Base-by-base conservation (phyloP, 768 basidiomycete species). In the Trametes gibbosa region DNA sequence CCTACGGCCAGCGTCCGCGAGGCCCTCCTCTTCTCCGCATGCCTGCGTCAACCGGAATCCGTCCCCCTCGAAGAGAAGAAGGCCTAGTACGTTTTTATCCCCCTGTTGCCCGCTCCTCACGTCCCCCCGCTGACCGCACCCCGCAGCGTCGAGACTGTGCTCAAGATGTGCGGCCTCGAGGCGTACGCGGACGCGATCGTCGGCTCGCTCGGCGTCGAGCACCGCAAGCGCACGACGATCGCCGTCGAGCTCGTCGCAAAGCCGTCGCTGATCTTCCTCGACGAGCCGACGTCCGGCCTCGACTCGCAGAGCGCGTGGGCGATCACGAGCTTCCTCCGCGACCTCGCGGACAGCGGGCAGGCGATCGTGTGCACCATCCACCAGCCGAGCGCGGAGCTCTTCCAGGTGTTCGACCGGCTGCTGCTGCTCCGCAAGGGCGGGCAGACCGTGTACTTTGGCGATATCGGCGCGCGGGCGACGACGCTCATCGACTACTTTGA, bases 251-350 rank as follows among this genome's bases (percentile, higher is more conserved):
- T 95, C 12, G 92, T 91, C 47, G 90, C 92, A 5, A 94, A 92
- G 85, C 93, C 83, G 84, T 69, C 75, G 0, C 76, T 96, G 0
- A 79, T 95, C 17, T 95, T 95, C 77, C 73, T 93, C 35, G 93
- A 95, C 67, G 92, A 95, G 70, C 94, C 94, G 0, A 95, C 93
- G 0, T 74, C 90, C 24, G 92, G 92, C 34, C 77, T 95, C 16
- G 91, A 93, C 69, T 92, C 90, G 2, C 90, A 92, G 71, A 89
- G 86, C 53, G 91, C 92, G 2, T 91, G 90, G 90, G 86, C 86
- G 5, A 91, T 93, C 61, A 75, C 92, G 53, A 73, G 78, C 2
- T 91, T 95, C 75, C 75, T 95, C 43, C 79, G 86, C 10, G 80
- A 84, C 46, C 82, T 95, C 29, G 90, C 92, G 8, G 81, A 89